These are phyloP conservation scores for Asterochloris sp. DNA, from an alignment of 139 green algal species.

Conservation along the genomic window DNA sequence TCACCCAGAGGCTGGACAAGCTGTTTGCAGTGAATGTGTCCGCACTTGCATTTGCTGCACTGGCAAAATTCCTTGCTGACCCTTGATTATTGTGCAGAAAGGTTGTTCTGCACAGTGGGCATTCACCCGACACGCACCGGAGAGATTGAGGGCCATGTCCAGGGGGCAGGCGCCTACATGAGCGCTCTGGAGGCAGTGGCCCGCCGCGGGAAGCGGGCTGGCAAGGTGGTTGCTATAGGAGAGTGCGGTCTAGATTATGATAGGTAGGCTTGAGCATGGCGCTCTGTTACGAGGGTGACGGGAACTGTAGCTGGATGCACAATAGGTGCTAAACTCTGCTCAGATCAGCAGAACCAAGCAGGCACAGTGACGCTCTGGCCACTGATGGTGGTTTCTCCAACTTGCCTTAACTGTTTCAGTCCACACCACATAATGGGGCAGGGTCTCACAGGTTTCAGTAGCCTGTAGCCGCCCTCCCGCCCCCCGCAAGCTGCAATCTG, in stretches of 20 bases:
- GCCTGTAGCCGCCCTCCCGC: too few species aligned
- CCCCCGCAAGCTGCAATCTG: too few species aligned
- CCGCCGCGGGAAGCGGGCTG: slow-evolving; percentile 33
- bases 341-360: too few species aligned
- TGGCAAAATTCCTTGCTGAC: neutral
- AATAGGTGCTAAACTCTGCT: too few species aligned
- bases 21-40: neutral
- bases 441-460: too few species aligned
- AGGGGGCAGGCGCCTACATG: slow-evolving; percentile 50
- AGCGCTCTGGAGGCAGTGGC: slow-evolving; percentile 41
- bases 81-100: slow-evolving; percentile 26
- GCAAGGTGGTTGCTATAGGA: slow-evolving; percentile 84
- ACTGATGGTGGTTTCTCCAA: too few species aligned
- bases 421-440: too few species aligned
- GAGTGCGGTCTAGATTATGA: slow-evolving; percentile 82
- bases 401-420: too few species aligned
- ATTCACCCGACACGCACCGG: slow-evolving; percentile 80
- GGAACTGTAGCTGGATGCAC: too few species aligned
- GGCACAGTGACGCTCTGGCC: too few species aligned
- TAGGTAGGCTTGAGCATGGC: slow-evolving; percentile 26
- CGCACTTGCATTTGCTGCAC: too few species aligned
- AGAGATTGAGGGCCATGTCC: slow-evolving; percentile 61
- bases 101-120: slow-evolving; percentile 79
- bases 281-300: neutral
- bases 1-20: neutral